Evolutionary conservation across 2,329 filamentous ascomycete genomes (phyloP), one percentile per base, ranked within the genome.

Genomic region (Emmonsiellopsis sp.): DNA sequence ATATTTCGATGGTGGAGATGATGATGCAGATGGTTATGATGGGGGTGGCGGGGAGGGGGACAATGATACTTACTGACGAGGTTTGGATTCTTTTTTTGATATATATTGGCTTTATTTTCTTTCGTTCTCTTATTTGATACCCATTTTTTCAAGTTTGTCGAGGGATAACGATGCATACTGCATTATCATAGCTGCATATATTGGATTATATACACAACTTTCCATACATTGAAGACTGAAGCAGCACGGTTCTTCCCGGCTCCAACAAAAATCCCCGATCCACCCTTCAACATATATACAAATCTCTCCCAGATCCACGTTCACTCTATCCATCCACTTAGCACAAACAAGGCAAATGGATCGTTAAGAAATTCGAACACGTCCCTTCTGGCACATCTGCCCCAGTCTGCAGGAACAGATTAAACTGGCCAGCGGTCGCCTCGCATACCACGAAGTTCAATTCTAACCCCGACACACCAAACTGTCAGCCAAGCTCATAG

Each of bases 1-100:
- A 57, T 84, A 85, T 70, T 82, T 82, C 61, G 78, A 81, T 57
- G 79, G 75, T 52, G 82, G 82, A 6, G 82, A 78, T 49, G 75
- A 76, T 48, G 75, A 76, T 46, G 73, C 68, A 50, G 73, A 80
- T 50, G 79, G 78, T 52, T 81, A 78, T 58, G 79, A 77, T 54
- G 78, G 74, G 44, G 79, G 72, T 40, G 78, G 75, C 34, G 79
- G 75, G 41, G 76, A 73, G 6, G 79, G 76, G 52, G 77, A 75
- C 48, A 77, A 73, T 55, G 72, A 72, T 59, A 67, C 67, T 20
- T 71, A 67, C 57, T 73, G 61, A 64, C 53, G 50, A 54, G 54
- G 30, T 50, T 42, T 55, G 67, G 68, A 67, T 65, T 65, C 62
- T 20, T 61, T 56, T 58, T 55, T 59, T 58, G n/a, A 55, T 57